Base-by-base conservation (phyloP, 2,329 filamentous ascomycete genomes). In the Paecilomyces niveus region DNA sequence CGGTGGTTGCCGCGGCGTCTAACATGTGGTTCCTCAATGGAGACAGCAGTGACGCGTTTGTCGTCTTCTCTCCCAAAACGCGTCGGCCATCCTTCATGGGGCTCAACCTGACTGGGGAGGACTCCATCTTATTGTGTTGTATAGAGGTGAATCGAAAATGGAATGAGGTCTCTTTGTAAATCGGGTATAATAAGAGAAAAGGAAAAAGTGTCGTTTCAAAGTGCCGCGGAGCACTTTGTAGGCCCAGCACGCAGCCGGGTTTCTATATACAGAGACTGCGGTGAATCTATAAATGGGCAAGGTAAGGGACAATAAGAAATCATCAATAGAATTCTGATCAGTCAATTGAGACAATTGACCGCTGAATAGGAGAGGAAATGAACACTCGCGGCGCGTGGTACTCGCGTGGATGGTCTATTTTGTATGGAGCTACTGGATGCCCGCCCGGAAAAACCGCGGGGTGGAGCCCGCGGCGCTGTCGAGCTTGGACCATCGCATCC, bases 51-150 rank as follows among this genome's bases (percentile, higher is more conserved):
- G 69, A 74, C 69, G 73, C 71, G 73, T 77, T 77, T 64, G 69
- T 61, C 58, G 71, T 70, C 63, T 75, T 77, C 58, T 76, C 73
- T 33, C 74, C 71, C 56, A 77, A 71, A 56, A 75, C 70, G 53
- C 68, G 74, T 65, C 74, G 67, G 51, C 71, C 70, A 31, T 72
- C 69, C 62, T 74, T 74, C 57, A 69, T 58, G 3, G 72, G 70
- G 58, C 69, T 76, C 59, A 66, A 58, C 33, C 65, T 64, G n/a
- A 66, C 54, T 50, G 61, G 57, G 33, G 62, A 62, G 0, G 64
- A 57, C 49, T 68, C 65, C 68, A 67, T 70, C 24, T 6, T 65
- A 5, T 24, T 26, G 24, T 39, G n/a, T 2, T 24, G 13, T 8
- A 31, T 45, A 31, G 29, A 13, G 5, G 26, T 31, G 50, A 52